phyloP scores from a whole-genome alignment of 2,329 filamentous ascomycete species.

The Fusarium transvaalense region DNA sequence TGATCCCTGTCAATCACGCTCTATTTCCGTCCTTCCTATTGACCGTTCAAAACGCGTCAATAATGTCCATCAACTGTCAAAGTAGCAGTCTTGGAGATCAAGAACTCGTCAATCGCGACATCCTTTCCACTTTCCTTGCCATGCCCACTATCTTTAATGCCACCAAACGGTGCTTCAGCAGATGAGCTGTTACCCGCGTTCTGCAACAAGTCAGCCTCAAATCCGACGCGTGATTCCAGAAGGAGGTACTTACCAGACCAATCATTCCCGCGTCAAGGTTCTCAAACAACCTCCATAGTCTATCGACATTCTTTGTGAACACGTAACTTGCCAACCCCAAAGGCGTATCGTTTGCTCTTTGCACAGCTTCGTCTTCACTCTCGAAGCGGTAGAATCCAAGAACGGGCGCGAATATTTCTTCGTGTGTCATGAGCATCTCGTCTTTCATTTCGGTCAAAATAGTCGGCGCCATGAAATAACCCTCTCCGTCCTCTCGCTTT shows the following conservation, averaged over 20 bases:
- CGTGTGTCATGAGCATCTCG: slow-evolving; percentile 22
- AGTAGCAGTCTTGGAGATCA: slow-evolving; percentile 56
- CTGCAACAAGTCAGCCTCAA: background rate
- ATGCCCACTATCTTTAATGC: slow-evolving; percentile 32
- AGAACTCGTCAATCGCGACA: slow-evolving; percentile 58
- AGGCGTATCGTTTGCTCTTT: slow-evolving; percentile 27
- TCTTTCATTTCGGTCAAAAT: slow-evolving; percentile 24
- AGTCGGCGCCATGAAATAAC: slow-evolving; percentile 31
- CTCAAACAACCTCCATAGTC: slow-evolving; percentile 32
- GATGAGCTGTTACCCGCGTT: slow-evolving; percentile 47
- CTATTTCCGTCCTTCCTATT: background rate
- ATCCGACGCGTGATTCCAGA: accelerated
- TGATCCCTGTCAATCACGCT: background rate
- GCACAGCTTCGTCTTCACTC: slow-evolving; percentile 29
- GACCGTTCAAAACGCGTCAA: background rate
- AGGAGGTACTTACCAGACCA: slow-evolving; percentile 4
- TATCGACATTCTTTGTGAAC: slow-evolving; percentile 33
- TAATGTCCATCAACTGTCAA: slow-evolving; percentile 11
- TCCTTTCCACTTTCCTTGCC: slow-evolving; percentile 55
- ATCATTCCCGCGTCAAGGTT: slow-evolving; percentile 41
- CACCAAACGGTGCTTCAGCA: slow-evolving; percentile 54
- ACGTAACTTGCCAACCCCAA: slow-evolving; percentile 28
- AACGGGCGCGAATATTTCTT: slow-evolving; percentile 38
- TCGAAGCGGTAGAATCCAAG: slow-evolving; percentile 26
- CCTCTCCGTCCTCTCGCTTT: background rate